Percentiles rank a stretch among this genome's conserved stretches.
These are phyloP conservation scores for Trichoderma semiorbis DNA, from an alignment of 2,329 filamentous ascomycete species.

Conservation along the genomic window DNA sequence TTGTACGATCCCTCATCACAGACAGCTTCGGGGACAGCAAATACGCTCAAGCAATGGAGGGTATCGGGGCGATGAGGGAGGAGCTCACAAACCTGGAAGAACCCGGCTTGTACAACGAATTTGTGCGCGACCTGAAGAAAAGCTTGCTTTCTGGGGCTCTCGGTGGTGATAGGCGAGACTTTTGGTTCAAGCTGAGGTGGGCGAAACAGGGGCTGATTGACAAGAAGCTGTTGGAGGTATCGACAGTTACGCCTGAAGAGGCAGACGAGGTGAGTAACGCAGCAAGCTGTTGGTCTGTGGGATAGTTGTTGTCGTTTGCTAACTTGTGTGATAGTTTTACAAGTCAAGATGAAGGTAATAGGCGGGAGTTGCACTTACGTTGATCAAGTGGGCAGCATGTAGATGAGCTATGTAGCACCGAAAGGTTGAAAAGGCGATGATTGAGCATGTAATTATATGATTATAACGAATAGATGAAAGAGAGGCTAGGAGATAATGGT, in stretches of 20 bases:
- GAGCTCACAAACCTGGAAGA: conserved; percentile 73
- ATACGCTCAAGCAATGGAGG: conserved; percentile 73
- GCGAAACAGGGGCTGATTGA: conserved; percentile 72
- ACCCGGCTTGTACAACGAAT: conserved; percentile 71
- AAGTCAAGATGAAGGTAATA: conserved; percentile 30
- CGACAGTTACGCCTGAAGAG: conserved; percentile 65
- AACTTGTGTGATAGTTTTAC: conserved; percentile 34
- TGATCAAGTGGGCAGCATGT: background rate
- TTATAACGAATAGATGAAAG: background rate
- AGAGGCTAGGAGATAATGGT: background rate
- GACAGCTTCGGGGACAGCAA: conserved; percentile 71
- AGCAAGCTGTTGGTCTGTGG: background rate
- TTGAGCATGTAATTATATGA: background rate
- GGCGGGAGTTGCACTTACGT: background rate
- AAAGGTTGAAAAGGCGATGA: background rate
- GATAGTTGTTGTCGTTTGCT: conserved; percentile 21
- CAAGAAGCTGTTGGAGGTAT: conserved; percentile 56
- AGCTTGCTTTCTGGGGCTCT: conserved; percentile 66
- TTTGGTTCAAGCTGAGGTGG: conserved; percentile 73
- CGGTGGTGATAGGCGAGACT: conserved; percentile 72
- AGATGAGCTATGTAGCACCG: background rate
- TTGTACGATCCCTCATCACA: conserved; percentile 66
- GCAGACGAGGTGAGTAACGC: conserved; percentile 54
- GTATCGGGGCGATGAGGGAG: conserved; percentile 72
- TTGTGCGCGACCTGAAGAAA: conserved; percentile 67